phyloP scores from a whole-genome alignment of 2,329 filamentous ascomycete genomes.

The Pestalotiopsis sp. region DNA sequence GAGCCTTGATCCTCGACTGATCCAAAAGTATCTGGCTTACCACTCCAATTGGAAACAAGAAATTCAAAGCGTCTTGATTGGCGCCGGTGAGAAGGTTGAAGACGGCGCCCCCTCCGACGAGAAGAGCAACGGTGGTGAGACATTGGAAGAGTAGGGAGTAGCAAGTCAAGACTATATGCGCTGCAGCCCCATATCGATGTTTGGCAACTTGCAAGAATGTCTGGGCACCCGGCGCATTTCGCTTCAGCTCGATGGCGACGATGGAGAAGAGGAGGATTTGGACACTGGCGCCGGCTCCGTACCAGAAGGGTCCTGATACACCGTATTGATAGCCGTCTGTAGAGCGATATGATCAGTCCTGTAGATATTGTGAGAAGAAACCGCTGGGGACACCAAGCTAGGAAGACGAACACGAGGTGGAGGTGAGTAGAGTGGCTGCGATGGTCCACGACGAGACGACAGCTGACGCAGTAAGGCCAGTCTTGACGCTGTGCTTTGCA shows the following conservation, averaged over 20 bases:
- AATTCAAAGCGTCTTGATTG: conserved; percentile 77
- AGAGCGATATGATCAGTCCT: conserved; percentile 27
- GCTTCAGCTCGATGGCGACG: conserved; percentile 84
- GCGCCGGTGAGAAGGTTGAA: conserved; percentile 71
- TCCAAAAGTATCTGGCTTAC: conserved; percentile 23
- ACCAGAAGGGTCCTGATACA: conserved; percentile 63
- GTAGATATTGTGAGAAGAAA: neutral
- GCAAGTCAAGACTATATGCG: conserved; percentile 66
- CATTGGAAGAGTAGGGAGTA: conserved; percentile 84
- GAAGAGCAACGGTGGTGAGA: conserved; percentile 82
- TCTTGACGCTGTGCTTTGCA: conserved; percentile 83
- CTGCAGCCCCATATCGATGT: conserved; percentile 71
- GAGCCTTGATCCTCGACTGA: too few relatives aligned
- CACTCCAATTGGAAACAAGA: conserved; percentile 78
- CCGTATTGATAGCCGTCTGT: conserved; percentile 74
- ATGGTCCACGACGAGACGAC: conserved; percentile 91
- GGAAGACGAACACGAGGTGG: conserved; percentile 48
- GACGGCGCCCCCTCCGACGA: conserved; percentile 80
- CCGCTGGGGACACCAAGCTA: neutral
- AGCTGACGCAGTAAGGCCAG: conserved; percentile 80
- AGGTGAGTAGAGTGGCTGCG: conserved; percentile 80
- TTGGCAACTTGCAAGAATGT: conserved; percentile 80
- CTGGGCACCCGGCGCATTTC: conserved; percentile 82
- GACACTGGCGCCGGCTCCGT: conserved; percentile 71
- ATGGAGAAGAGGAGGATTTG: conserved; percentile 88